Conservation (phyloP, 2,329 filamentous ascomycete species). For the Ploettnerulaceae sp. region DNA sequence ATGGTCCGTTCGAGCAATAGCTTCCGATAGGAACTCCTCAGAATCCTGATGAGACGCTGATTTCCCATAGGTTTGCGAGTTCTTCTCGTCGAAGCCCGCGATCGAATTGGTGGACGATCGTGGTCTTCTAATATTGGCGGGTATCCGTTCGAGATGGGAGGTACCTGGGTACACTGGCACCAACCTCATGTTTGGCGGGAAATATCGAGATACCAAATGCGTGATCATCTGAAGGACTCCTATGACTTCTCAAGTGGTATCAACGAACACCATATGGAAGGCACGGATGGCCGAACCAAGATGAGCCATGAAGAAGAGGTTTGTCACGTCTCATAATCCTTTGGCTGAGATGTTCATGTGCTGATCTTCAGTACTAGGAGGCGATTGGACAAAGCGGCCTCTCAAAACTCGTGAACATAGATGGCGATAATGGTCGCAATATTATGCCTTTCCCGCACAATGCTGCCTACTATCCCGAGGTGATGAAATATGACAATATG, state of each 20-base stretch:
- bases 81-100: constrained; percentile 43
- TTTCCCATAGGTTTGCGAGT: constrained; percentile 23
- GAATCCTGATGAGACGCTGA: background rate
- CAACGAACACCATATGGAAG: constrained; percentile 38
- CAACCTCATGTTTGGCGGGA: constrained; percentile 43
- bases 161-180: constrained; percentile 45
- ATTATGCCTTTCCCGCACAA: constrained; percentile 41
- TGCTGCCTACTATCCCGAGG: constrained; percentile 33
- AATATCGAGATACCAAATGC: constrained; percentile 43
- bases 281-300: constrained; percentile 36
- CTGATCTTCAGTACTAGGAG: too few relatives aligned
- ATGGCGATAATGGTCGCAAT: constrained; percentile 37
- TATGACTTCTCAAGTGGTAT: constrained; percentile 37
- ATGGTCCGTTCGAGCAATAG: constrained; percentile 5
- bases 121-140: constrained; percentile 42
- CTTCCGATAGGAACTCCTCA: background rate
- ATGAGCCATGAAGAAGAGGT: constrained; percentile 41
- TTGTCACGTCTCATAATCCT: too few relatives aligned
- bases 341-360: too few relatives aligned
- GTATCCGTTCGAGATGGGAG: constrained; percentile 45
- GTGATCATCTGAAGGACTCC: constrained; percentile 37
- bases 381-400: constrained; percentile 17
- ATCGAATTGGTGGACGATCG: constrained; percentile 45
- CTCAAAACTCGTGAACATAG: constrained; percentile 43
- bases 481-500: constrained; percentile 37